Percentiles rank a stretch among this genome's conserved stretches.
Evolutionary conservation across 345 rosid species (phyloP).

Genomic region (Ricinus communis): DNA sequence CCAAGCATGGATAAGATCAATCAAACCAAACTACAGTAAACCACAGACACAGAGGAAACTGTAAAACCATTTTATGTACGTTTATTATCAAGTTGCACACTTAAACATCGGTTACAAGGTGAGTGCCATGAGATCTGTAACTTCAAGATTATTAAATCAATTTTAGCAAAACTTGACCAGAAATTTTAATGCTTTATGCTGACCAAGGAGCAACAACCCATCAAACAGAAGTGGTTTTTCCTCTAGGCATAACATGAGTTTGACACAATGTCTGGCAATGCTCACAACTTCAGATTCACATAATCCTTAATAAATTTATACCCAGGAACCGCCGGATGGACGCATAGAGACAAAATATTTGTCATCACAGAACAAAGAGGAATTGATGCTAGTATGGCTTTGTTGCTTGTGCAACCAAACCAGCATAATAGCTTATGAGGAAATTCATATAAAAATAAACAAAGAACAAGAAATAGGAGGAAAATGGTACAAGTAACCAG

Average conservation of each 20-base stretch:
- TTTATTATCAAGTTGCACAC: background rate
- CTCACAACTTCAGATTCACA: background rate
- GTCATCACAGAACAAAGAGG: background rate
- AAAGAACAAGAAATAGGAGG: background rate
- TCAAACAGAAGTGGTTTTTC: background rate
- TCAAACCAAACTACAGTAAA: background rate
- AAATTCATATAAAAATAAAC: background rate
- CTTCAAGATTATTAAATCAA: no score
- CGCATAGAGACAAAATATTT: background rate
- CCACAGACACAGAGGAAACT: background rate
- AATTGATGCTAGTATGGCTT: no score
- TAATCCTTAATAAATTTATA: background rate
- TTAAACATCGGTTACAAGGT: background rate
- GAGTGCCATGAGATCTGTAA: no score
- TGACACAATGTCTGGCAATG: background rate
- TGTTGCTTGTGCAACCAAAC: background rate
- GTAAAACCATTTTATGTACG: background rate
- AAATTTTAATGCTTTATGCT: background rate
- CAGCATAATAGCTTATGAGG: background rate
- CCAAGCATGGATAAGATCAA: background rate
- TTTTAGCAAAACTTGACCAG: no score
- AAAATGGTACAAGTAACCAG: background rate
- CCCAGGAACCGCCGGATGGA: background rate
- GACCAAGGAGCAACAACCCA: background rate
- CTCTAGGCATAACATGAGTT: background rate